Evolutionary conservation across 2,329 filamentous ascomycete species (phyloP).

Genomic region (Talaromyces pinophilus): DNA sequence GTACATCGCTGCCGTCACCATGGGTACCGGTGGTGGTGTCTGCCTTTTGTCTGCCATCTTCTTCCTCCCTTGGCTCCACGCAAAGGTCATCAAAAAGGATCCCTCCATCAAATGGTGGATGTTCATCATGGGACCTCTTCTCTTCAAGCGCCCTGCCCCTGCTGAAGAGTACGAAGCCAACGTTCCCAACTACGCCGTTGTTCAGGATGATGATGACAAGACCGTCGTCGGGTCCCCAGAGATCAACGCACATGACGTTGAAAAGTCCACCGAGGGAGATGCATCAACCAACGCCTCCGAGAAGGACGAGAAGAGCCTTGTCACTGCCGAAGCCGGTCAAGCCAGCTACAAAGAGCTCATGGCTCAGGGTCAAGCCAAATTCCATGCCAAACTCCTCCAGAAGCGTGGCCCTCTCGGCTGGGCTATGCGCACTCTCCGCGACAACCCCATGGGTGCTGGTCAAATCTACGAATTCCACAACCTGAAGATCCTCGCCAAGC

Average conservation of each 20-base stretch:
- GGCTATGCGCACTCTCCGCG: constrained; percentile 75
- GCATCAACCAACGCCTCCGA: constrained; percentile 22
- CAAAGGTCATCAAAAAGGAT: constrained; percentile 69
- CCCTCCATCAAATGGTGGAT: constrained; percentile 64
- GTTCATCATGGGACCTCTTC: constrained; percentile 63
- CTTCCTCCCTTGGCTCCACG: constrained; percentile 71
- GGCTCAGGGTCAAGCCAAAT: constrained; percentile 56
- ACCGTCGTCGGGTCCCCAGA: constrained; percentile 1
- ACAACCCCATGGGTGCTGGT: constrained; percentile 72
- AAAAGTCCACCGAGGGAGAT: background rate
- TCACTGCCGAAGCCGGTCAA: constrained; percentile 53
- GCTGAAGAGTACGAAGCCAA: constrained; percentile 55
- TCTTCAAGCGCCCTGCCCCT: constrained; percentile 61
- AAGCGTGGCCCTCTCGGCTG: constrained; percentile 71
- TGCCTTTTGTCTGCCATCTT: constrained; percentile 63
- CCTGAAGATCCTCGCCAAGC: constrained; percentile 62
- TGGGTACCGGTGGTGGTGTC: constrained; percentile 65
- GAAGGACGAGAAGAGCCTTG: constrained; percentile 43
- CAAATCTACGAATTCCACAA: constrained; percentile 74
- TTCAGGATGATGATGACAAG: constrained; percentile 64
- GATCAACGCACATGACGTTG: background rate
- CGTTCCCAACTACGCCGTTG: constrained; percentile 75
- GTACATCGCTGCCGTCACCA: constrained; percentile 67
- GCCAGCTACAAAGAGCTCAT: constrained; percentile 64
- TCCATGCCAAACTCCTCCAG: constrained; percentile 65